Evolutionary conservation across 2,329 filamentous ascomycete species (phyloP), one percentile per base, ranked within the genome.

Genomic region (Alternaria novae-zelandiae): DNA sequence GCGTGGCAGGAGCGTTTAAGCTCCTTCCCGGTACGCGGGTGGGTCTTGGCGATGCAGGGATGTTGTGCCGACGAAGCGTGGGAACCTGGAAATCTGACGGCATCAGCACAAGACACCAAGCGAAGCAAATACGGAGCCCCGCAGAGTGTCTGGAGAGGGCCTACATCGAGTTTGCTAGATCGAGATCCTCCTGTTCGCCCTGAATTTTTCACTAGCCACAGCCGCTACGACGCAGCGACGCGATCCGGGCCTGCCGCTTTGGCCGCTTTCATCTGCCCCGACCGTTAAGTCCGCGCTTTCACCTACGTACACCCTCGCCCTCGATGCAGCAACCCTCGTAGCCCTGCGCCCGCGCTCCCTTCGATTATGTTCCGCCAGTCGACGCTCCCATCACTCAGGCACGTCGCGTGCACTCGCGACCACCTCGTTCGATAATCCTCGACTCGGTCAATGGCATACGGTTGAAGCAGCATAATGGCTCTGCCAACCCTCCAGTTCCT

Each of bases 401-500:
- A 75, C 75, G 63, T 62, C 68, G 71, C 70, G 75, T 76, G 76
- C 72, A 65, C 55, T 58, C 66, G 66, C 70, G 67, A 64, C 46
- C 63, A 67, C 54, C 36, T 43, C 32, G 55, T 54, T 28, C 65
- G 64, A 65, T 75, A 74, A 63, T 59, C 51, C 62, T 30, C 36
- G 25, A 50, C 30, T 57, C 63, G 47, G 57, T 69, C 70, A 67
- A 76, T 76, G 74, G 71, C 60, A 59, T 54, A 64, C 51, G 66
- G 63, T 59, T 73, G 67, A 76, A 57, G 67, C 53, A 70, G 65
- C 47, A 71, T 59, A 69, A 84, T 85, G 83, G 81, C 80, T 55
- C 74, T 84, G 59, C 83, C 83, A 28, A 80, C 81, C 30, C 70
- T 81, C 47, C 83, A 95, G 71, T 97, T 97, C 79, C 83, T 97